Evolutionary conservation across 2,329 filamentous ascomycete species (phyloP).

Genomic region (Blumeriella jaapii): DNA sequence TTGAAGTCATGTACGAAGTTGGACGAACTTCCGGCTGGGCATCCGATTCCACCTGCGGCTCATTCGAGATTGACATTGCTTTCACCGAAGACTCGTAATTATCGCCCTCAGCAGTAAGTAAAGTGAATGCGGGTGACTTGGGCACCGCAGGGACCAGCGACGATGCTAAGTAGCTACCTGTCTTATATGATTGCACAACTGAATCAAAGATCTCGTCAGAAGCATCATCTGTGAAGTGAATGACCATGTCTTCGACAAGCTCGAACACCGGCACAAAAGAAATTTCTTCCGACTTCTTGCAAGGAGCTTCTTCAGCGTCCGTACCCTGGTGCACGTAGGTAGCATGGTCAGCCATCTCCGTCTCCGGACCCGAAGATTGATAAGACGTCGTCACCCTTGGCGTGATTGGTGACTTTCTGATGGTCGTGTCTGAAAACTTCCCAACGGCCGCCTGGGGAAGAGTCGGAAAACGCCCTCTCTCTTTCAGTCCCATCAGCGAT

Average conservation of each 20-base stretch:
- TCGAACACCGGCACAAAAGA: slow-evolving; percentile 36
- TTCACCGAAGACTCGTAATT: too few species aligned
- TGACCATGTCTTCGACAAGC: slow-evolving; percentile 43
- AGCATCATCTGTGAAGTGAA: slow-evolving; percentile 39
- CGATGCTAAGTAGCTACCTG: slow-evolving; percentile 28
- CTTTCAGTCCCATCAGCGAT: not conserved
- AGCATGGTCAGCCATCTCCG: slow-evolving; percentile 1
- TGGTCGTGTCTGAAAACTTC: slow-evolving; percentile 24
- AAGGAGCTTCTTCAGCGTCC: slow-evolving; percentile 25
- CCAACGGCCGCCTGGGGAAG: slow-evolving; percentile 24
- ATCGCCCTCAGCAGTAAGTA: too few species aligned
- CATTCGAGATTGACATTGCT: too few species aligned
- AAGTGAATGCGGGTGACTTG: not conserved
- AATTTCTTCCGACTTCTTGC: slow-evolving; percentile 1
- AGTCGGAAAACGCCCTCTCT: slow-evolving; percentile 8
- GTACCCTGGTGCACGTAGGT: slow-evolving; percentile 32
- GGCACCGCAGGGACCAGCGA: not conserved
- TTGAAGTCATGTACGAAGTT: slow-evolving; percentile 8
- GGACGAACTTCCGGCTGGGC: slow-evolving; percentile 2
- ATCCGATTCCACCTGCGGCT: too few species aligned
- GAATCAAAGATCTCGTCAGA: slow-evolving; percentile 34
- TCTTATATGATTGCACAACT: slow-evolving; percentile 36
- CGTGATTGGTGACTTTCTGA: slow-evolving; percentile 21
- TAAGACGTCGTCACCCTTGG: slow-evolving; percentile 4
- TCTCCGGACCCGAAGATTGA: slow-evolving; percentile 1